Percentiles rank a stretch among this genome's conserved stretches.
Conservation (phyloP, 2,329 filamentous ascomycete genomes). For the Diaporthe sp. region DNA sequence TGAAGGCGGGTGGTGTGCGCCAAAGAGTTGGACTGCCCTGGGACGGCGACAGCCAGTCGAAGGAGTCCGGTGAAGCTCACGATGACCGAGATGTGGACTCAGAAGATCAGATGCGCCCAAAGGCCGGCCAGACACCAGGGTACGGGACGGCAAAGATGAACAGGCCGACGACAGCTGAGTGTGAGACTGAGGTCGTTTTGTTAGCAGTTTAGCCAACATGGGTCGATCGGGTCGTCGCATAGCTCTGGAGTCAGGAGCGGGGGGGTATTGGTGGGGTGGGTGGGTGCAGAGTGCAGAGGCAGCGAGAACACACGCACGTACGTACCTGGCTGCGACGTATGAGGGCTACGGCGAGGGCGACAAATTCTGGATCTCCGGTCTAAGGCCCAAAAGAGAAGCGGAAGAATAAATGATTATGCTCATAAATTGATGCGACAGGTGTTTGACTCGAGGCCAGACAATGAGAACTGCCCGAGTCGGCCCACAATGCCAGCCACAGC, state of each 20-base stretch:
- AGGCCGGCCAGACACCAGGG: background rate
- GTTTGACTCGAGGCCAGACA: slow-evolving; percentile 27
- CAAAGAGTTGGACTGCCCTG: slow-evolving; percentile 5
- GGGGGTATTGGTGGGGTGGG: slow-evolving; percentile 5
- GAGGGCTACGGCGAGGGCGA: slow-evolving; percentile 22
- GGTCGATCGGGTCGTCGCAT: slow-evolving; percentile 21
- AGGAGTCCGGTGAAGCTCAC: slow-evolving; percentile 27
- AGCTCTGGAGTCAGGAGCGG: slow-evolving; percentile 17
- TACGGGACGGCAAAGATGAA: background rate
- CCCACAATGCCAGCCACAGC: slow-evolving; percentile 21
- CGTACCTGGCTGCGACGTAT: slow-evolving; percentile 17
- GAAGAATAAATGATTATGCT: slow-evolving; percentile 11
- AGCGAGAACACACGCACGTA: slow-evolving; percentile 23
- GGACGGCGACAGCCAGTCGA: slow-evolving; percentile 23
- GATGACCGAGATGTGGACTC: background rate
- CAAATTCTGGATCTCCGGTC: slow-evolving; percentile 4
- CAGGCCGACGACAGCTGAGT: slow-evolving; percentile 12
- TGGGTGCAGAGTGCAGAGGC: slow-evolving; percentile 26
- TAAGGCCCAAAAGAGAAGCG: background rate
- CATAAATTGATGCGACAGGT: slow-evolving; percentile 12
- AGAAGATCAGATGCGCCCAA: background rate
- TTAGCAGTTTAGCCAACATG: slow-evolving; percentile 25
- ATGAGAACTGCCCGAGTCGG: slow-evolving; percentile 11
- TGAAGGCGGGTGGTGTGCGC: background rate
- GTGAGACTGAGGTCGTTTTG: slow-evolving; percentile 18